These are phyloP conservation scores for Phytophthora megakarya DNA, from an alignment of 352 stramenopile genomes.

Conservation along the genomic window DNA sequence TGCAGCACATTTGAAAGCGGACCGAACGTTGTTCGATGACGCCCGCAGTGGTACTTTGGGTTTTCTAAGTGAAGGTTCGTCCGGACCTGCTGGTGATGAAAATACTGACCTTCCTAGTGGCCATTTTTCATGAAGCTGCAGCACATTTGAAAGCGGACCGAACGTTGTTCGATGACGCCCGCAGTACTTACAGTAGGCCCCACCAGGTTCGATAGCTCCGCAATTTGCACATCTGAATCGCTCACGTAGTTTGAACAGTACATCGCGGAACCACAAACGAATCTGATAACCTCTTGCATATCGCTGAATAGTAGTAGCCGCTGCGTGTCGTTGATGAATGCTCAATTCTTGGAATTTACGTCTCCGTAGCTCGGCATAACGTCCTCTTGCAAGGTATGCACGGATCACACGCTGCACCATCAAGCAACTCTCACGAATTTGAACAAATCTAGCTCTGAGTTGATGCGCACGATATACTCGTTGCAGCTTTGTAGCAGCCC, in stretches of 20 bases:
- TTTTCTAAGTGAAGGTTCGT: too few relatives aligned
- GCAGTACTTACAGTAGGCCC: conserved; percentile 70
- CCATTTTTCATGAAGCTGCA: conserved; percentile 25
- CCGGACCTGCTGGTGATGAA: not conserved
- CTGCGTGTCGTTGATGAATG: not conserved
- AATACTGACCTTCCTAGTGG: conserved; percentile 4
- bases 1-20: conserved; percentile 22
- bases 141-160: conserved; percentile 21
- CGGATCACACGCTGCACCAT: conserved; percentile 25
- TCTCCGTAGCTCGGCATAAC: not conserved
- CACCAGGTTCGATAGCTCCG: conserved; percentile 57
- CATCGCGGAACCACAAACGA: conserved; percentile 22
- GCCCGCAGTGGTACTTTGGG: too few relatives aligned
- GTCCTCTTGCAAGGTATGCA: conserved; percentile 3
- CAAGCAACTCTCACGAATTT: not conserved
- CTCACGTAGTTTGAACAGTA: conserved; percentile 43
- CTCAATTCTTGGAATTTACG: not conserved
- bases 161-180: conserved; percentile 50
- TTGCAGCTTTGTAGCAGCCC: conserved; percentile 13
- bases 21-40: conserved; percentile 42
- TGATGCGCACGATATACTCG: conserved; percentile 1
- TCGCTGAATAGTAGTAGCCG: conserved; percentile 39
- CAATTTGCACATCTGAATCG: conserved; percentile 66
- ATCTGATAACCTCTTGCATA: conserved; percentile 29
- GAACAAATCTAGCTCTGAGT: not conserved